Evolutionary conservation across 1,284 basidiomycete genomes (phyloP).

Genomic region (Sanghuangporus sanghuang): DNA sequence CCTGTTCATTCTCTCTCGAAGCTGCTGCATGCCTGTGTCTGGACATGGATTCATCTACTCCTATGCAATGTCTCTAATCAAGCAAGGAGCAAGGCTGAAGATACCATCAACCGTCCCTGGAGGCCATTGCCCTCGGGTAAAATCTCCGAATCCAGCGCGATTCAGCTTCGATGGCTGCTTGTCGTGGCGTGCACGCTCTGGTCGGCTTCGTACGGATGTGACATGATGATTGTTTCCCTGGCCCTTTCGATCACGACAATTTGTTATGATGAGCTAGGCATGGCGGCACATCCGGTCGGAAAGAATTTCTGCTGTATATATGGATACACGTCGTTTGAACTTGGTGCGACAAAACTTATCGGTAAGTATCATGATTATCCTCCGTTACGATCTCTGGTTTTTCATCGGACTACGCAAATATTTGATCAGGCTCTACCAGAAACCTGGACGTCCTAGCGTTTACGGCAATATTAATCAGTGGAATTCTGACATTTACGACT

Average conservation of each 20-base stretch:
- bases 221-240: neutral
- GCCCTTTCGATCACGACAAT: neutral
- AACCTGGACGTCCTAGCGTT: neutral
- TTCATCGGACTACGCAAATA: too few species aligned
- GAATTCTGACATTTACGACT: slow-evolving; percentile 22
- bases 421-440: too few species aligned
- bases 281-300: neutral
- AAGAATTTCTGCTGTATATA: neutral
- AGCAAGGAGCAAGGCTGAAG: neutral
- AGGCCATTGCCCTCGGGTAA: neutral
- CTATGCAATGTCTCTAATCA: neutral
- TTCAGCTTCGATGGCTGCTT: neutral
- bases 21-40: neutral
- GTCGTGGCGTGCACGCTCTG: neutral
- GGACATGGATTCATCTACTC: neutral
- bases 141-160: neutral
- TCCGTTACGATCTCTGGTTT: neutral
- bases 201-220: neutral
- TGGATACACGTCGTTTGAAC: neutral
- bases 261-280: neutral
- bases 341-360: neutral
- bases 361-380: neutral
- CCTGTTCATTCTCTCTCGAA: neutral
- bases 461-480: neutral
- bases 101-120: neutral